phyloP scores from a whole-genome alignment of 208 protist genomes.

The Herpetomonas tarakana region DNA sequence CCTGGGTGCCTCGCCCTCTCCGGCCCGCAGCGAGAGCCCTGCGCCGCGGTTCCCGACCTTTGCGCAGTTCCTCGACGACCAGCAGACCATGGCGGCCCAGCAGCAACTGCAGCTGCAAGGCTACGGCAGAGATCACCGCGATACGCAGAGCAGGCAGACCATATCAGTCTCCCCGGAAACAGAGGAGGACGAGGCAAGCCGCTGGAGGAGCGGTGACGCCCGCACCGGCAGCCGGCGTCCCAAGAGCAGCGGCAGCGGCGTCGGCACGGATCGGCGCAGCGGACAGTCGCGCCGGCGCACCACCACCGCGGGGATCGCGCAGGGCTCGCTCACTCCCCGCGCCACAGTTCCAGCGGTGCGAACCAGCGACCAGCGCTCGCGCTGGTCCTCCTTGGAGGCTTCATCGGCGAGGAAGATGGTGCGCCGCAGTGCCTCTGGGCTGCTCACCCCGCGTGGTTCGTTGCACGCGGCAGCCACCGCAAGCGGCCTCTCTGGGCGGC shows the following conservation, averaged over 20 bases:
- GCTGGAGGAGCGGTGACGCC: constrained; percentile 7
- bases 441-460: not conserved
- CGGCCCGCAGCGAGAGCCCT: constrained; percentile 46
- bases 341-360: no score
- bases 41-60: constrained; percentile 82
- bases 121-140: not conserved
- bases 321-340: no score
- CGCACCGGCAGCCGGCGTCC: constrained; percentile 14
- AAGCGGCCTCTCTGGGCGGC: not conserved
- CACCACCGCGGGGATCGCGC: no score
- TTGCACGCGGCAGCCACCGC: no score
- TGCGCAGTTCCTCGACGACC: constrained; percentile 68
- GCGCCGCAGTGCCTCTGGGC: constrained; percentile 10
- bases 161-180: constrained; percentile 40
- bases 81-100: constrained; percentile 17
- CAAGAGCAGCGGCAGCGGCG: constrained; percentile 4
- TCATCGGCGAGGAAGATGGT: not conserved
- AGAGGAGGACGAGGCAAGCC: constrained; percentile 9
- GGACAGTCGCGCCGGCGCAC: constrained; percentile 2
- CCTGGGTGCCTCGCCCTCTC: not conserved
- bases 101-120: constrained; percentile 20
- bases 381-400: not conserved
- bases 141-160: constrained; percentile 1
- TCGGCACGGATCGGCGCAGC: constrained; percentile 3
- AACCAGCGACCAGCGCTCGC: not conserved